These are phyloP conservation scores for Solanum megistacrolobum DNA, from an alignment of 257 asterid species.

Conservation along the genomic window DNA sequence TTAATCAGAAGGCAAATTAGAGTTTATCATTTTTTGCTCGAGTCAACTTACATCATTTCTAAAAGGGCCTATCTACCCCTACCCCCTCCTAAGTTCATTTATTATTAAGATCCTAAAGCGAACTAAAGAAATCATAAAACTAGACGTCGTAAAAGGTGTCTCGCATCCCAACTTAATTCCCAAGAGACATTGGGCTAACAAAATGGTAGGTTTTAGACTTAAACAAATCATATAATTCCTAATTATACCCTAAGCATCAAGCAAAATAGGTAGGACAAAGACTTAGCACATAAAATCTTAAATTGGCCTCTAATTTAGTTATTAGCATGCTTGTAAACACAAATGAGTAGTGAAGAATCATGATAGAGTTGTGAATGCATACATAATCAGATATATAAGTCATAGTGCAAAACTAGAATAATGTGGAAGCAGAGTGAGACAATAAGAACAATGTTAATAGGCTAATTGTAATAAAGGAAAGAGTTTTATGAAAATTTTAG, in stretches of 20 bases:
- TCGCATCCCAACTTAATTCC: neutral
- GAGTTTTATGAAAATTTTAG: neutral
- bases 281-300: neutral
- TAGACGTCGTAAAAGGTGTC: neutral
- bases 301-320: neutral
- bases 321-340: neutral
- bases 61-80: neutral
- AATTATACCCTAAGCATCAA: neutral
- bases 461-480: neutral
- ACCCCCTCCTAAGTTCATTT: neutral
- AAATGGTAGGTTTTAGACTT: neutral
- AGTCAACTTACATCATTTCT: neutral
- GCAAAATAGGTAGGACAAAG: neutral
- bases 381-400: neutral
- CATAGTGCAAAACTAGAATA: neutral
- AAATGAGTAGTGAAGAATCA: neutral
- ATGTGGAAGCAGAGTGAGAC: neutral
- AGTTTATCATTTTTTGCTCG: neutral
- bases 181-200: neutral
- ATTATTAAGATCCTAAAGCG: neutral
- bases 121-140: neutral
- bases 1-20: neutral
- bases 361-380: neutral
- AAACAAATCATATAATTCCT: neutral
- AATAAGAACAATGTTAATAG: neutral